Evolutionary conservation across 116 monocot species (phyloP), one percentile per base, ranked within the genome.

Genomic region (Posidonia oceanica): DNA sequence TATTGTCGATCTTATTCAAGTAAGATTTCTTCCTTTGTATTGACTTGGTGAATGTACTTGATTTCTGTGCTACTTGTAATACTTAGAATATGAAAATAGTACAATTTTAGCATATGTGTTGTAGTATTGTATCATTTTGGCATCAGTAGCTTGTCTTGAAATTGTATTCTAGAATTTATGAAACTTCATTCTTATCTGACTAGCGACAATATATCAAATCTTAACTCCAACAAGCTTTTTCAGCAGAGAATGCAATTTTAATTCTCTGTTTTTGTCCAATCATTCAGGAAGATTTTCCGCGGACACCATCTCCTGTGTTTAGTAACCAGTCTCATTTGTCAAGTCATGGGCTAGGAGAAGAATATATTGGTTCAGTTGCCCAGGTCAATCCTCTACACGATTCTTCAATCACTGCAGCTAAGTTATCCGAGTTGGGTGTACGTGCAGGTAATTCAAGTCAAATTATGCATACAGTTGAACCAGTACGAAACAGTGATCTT

Each of bases 271-370:
- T 39, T 70, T 39, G 22, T 68, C 71, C 55, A 42, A 61, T 71
- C n/a, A 60, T 78, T 66, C 79, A 94, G 94, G 87, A 87, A 78
- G 85, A 87, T 73, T 83, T 83, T 72, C 83, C 85, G 63, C 71
- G 80, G 52, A 79, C 85, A 44, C 75, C 87, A 65, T 85, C 84
- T 60, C 87, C 93, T 71, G 61, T 84, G 55, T 87, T 73, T 74
- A 77, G 54, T 77, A 77, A 68, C 42, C 82, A 78, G 37, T 61
- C 81, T 67, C 77, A 61, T 77, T 53, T 68, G 21, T 70, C 75
- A 41, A 78, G 73, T 74, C 83, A 77, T 74, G 69, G 63, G 21
- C 21, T 74, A 21, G 21, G 55, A 14, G 91, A 83, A 69, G 72
- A 67, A 42, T 58, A 70, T 72, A 52, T 63, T 67, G 74, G 78